Base-by-base conservation (phyloP, 1,284 basidiomycete species). In the Cutaneotrichosporon sp. region DNA sequence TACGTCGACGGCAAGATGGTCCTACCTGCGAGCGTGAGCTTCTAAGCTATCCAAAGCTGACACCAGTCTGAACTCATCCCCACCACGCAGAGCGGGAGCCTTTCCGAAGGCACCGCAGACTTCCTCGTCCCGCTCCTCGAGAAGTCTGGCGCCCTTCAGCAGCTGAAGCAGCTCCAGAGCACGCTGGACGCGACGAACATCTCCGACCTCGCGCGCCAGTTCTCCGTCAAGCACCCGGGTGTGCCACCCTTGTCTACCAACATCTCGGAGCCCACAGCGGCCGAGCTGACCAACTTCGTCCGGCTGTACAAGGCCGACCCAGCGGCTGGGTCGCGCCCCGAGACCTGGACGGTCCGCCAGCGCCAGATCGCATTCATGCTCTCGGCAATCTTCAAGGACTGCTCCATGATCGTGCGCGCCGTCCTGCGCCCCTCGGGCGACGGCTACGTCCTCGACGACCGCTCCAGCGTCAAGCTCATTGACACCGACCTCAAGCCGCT, bases 371-470 rank as follows among this genome's bases (percentile, higher is more conserved):
- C 87, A 4, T 90, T 90, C 68, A 76, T 90, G 29, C 82, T 97
- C 42, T 88, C 88, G 9, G 88, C 89, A n/a, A 88, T 87, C 11
- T 91, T 97, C 81, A 97, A 97, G 72, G 93, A 97, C 71, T 97
- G 92, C 72, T 94, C 90, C 2, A 71, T 97, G 52, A 87, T 97
- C 58, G 65, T 92, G 34, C 81, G 75, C 9, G 37, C 54, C 19
- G 62, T 63, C 3, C 43, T 67, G 20, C 10, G 26, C 12, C 19
- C 45, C 10, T 22, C 46, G 10, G 51, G 51, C 2, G 46, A 55
- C 32, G 51, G 47, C 26, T 59, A 53, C 49, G 27, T 47, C 12
- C 37, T 65, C 22, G 59, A 55, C 19, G n/a, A 49, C 24, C 52
- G 52, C 27, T 60, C 55, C 4, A 74, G 74, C 17, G 79, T 87